Conservation (phyloP, 2,329 filamentous ascomycete species). For the Tympanopsis confertula region DNA sequence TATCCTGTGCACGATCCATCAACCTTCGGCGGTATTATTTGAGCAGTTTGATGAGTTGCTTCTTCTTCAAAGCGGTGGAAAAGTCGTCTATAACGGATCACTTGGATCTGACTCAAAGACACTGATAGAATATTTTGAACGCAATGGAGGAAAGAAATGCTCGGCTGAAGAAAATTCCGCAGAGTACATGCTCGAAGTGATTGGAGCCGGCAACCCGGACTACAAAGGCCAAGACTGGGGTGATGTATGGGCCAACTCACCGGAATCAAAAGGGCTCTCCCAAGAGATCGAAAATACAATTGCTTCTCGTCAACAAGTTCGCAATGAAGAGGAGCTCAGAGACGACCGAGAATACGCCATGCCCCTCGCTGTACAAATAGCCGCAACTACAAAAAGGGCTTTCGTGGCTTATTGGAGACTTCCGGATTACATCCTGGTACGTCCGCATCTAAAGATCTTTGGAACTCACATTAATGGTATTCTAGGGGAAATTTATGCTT, state of each 20-base stretch:
- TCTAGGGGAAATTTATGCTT: conserved; percentile 47
- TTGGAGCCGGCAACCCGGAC: conserved; percentile 52
- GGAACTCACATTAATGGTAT: background rate
- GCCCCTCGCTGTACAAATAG: conserved; percentile 39
- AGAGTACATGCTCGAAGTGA: conserved; percentile 41
- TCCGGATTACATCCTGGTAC: conserved; percentile 37
- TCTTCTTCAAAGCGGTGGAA: conserved; percentile 38
- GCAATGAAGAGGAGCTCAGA: conserved; percentile 23
- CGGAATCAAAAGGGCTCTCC: conserved; percentile 30
- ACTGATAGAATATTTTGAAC: conserved; percentile 38
- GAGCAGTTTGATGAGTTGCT: conserved; percentile 44
- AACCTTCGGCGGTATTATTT: conserved; percentile 43
- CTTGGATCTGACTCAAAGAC: conserved; percentile 34
- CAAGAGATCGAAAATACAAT: conserved; percentile 41
- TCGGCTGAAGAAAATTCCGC: conserved; percentile 36
- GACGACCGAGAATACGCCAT: conserved; percentile 53
- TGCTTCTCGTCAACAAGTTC: conserved; percentile 15
- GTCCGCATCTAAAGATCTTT: conserved; percentile 12
- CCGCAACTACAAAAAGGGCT: conserved; percentile 39
- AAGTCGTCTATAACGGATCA: conserved; percentile 40
- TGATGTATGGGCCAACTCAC: conserved; percentile 44
- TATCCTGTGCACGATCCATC: conserved; percentile 48
- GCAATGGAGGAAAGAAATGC: conserved; percentile 33
- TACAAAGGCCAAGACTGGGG: conserved; percentile 50
- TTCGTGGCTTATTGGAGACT: conserved; percentile 56